Evolutionary conservation across 495 filamentous ascomycete genomes (phyloP).

Genomic region (Trichoderma erinaceum): DNA sequence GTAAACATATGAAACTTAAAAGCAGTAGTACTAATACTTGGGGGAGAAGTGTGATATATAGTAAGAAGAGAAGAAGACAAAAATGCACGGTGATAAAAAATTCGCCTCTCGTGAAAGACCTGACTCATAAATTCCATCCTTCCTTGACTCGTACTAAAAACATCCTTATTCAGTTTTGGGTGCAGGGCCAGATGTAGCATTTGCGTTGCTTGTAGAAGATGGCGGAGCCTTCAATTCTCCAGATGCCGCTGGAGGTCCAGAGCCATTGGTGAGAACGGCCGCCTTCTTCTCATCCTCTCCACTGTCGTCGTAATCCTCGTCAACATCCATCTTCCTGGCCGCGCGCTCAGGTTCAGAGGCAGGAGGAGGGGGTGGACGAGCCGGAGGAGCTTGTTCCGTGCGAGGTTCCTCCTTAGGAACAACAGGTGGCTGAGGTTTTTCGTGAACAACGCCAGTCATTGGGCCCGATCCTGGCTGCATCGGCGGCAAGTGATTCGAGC

Average conservation of each 20-base stretch:
- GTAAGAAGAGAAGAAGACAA: background rate
- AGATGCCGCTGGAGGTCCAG: constrained; percentile 3
- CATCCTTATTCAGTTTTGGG: constrained; percentile 25
- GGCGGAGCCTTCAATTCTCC: background rate
- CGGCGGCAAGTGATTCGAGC: constrained; percentile 60
- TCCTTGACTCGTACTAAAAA: background rate
- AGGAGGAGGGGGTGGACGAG: constrained; percentile 37
- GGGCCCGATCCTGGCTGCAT: constrained; percentile 58
- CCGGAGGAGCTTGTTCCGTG: constrained; percentile 39
- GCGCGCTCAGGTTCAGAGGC: constrained; percentile 68
- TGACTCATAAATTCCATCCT: background rate
- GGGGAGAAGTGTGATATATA: background rate
- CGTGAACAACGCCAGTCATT: constrained; percentile 53
- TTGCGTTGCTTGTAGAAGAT: background rate
- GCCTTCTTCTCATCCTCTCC: constrained; percentile 76
- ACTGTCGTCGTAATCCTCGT: constrained; percentile 91
- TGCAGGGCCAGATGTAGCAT: constrained; percentile 26
- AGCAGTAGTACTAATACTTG: constrained; percentile 3
- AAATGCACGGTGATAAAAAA: background rate
- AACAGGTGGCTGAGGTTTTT: constrained; percentile 47
- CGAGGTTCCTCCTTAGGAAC: constrained; percentile 54
- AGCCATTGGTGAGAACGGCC: constrained; percentile 28
- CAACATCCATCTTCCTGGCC: constrained; percentile 90
- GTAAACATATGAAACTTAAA: background rate
- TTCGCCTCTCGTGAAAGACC: constrained; percentile 4